Conservation (phyloP, 208 protist genomes). For the Acanthamoeba culbertsoni region DNA sequence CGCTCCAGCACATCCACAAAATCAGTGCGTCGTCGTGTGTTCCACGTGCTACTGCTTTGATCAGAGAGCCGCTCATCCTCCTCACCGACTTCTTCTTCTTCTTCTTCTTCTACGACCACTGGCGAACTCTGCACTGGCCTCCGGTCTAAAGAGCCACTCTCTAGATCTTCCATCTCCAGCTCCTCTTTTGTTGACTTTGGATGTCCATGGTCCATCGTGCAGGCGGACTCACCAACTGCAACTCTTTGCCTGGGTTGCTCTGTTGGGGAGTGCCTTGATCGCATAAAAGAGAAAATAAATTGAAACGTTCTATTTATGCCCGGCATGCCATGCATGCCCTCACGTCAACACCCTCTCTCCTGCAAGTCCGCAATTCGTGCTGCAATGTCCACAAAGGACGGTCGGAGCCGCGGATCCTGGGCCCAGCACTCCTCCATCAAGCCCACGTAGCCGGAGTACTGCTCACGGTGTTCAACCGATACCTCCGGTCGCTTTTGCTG, state of each 20-base stretch:
- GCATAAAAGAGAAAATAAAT: no score
- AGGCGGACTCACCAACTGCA: no score
- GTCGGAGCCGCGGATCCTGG: neutral
- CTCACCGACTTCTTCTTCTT: neutral
- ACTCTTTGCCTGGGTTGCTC: no score
- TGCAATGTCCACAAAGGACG: neutral
- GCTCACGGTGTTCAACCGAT: neutral
- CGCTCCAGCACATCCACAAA: neutral
- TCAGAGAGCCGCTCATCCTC: neutral
- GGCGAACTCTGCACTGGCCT: neutral
- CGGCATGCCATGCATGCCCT: no score
- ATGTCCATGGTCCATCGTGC: neutral
- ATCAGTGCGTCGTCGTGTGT: neutral
- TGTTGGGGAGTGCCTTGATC: no score
- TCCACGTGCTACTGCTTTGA: neutral
- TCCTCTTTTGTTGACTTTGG: neutral
- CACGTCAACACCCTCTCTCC: neutral
- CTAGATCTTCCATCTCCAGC: neutral
- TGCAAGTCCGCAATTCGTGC: neutral
- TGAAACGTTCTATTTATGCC: no score
- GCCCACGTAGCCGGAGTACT: neutral
- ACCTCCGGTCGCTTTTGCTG: neutral
- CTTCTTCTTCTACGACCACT: neutral
- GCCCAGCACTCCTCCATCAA: slow-evolving; percentile 52
- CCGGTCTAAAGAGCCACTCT: neutral